Conservation (phyloP, 495 filamentous ascomycete species). For the Cairneyella variabilis region DNA sequence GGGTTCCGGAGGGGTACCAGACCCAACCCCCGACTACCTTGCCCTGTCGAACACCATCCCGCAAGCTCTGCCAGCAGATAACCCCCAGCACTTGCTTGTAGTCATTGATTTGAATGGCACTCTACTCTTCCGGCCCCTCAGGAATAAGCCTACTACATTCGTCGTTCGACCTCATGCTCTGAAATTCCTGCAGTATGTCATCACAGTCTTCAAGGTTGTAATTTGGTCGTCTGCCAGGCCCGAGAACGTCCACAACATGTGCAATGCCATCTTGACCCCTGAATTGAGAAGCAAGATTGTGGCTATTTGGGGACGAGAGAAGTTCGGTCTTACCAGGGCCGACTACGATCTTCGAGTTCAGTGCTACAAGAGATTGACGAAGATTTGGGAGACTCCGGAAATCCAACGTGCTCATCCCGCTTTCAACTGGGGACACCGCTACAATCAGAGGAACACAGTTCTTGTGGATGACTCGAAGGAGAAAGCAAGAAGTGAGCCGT, state of each 20-base stretch:
- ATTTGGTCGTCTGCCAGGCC: constrained; percentile 87
- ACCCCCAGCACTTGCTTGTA: constrained; percentile 59
- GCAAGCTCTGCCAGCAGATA: constrained; percentile 13
- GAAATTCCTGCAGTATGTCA: constrained; percentile 62
- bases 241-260: constrained; percentile 63
- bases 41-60: constrained; percentile 22
- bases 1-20: constrained; percentile 46
- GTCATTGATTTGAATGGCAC: constrained; percentile 95
- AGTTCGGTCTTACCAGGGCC: constrained; percentile 55
- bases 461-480: constrained; percentile 78
- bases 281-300: constrained; percentile 45
- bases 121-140: constrained; percentile 63
- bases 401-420: constrained; percentile 50
- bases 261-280: constrained; percentile 45
- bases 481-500: constrained; percentile 80
- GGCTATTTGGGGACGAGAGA: constrained; percentile 77
- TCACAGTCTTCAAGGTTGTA: constrained; percentile 69
- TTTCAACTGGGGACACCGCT: constrained; percentile 35
- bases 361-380: constrained; percentile 79
- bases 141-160: constrained; percentile 47
- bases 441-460: constrained; percentile 84
- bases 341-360: constrained; percentile 72
- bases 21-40: constrained; percentile 40
- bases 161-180: constrained; percentile 56
- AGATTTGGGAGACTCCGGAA: constrained; percentile 60